A percentile compares a stretch with the other conserved stretches of the same genome.
Conservation (phyloP, 2,329 filamentous ascomycete species). For the Alternaria rosae region DNA sequence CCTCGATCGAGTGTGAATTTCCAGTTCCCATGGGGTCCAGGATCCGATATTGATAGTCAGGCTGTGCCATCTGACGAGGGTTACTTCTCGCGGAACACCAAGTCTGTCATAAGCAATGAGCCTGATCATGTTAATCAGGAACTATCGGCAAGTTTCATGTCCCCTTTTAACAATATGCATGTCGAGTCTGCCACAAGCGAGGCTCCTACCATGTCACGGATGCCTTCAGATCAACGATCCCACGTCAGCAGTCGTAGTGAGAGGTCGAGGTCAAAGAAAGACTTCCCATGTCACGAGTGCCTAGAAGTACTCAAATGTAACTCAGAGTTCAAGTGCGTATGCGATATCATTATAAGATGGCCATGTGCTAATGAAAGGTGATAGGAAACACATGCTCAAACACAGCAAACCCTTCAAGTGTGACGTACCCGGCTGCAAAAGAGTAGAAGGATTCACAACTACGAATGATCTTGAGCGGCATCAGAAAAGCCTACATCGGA, state of each 20-base stretch:
- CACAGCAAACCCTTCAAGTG: slow-evolving; percentile 75
- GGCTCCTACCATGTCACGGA: slow-evolving; percentile 19
- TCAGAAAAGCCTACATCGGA: slow-evolving; percentile 72
- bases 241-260: slow-evolving; percentile 36
- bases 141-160: slow-evolving; percentile 23
- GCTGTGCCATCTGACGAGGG: slow-evolving; percentile 40
- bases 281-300: slow-evolving; percentile 31
- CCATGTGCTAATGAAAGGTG: slow-evolving; percentile 15
- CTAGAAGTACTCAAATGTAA: slow-evolving; percentile 38
- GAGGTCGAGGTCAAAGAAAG: slow-evolving; percentile 19
- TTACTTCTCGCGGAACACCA: slow-evolving; percentile 38
- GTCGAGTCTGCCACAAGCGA: slow-evolving; percentile 26
- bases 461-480: slow-evolving; percentile 84
- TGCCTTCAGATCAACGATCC: slow-evolving; percentile 33
- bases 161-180: slow-evolving; percentile 24
- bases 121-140: slow-evolving; percentile 29
- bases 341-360: neutral
- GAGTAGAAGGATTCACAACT: slow-evolving; percentile 75
- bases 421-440: slow-evolving; percentile 62
- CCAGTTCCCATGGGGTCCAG: slow-evolving; percentile 21
- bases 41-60: slow-evolving; percentile 35
- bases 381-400: slow-evolving; percentile 76
- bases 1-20: slow-evolving; percentile 23
- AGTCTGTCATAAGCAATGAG: slow-evolving; percentile 44
- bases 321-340: slow-evolving; percentile 50